These are phyloP conservation scores for Botrytis cinerea DNA, from an alignment of 2,329 filamentous ascomycete genomes.

Conservation along the genomic window DNA sequence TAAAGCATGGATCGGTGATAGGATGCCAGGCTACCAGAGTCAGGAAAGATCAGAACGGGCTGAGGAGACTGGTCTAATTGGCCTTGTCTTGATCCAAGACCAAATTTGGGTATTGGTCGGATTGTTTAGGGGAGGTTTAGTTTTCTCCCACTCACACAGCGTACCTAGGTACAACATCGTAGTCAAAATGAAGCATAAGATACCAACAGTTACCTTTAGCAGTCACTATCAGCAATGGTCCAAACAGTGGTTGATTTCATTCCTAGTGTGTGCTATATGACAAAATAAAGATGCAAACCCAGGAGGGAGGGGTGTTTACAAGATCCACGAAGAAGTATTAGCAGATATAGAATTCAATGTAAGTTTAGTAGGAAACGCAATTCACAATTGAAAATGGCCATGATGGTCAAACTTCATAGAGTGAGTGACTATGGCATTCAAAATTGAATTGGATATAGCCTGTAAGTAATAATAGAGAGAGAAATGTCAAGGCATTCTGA, in stretches of 20 bases:
- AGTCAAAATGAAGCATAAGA: slow-evolving; percentile 4
- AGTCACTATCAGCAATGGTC: background rate
- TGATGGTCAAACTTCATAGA: background rate
- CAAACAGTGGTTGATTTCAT: background rate
- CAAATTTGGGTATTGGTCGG: background rate
- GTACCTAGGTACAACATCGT: background rate
- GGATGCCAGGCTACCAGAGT: background rate
- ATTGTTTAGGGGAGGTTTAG: background rate
- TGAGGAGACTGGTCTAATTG: background rate
- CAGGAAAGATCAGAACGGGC: background rate
- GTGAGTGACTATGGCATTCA: background rate
- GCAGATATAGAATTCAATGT: background rate
- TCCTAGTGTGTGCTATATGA: background rate
- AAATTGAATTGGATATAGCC: background rate
- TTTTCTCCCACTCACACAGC: background rate
- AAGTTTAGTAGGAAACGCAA: background rate
- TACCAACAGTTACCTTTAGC: background rate
- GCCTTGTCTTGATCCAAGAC: background rate
- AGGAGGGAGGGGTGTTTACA: background rate
- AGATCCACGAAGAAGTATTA: background rate
- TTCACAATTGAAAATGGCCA: background rate
- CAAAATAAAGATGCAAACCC: background rate
- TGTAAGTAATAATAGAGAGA: background rate
- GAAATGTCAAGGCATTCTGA: background rate
- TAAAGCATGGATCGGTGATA: slow-evolving; percentile 8